These are phyloP conservation scores for Mucor lusitanicus DNA, from an alignment of 371 early-diverging fungal genomes.

Conservation along the genomic window DNA sequence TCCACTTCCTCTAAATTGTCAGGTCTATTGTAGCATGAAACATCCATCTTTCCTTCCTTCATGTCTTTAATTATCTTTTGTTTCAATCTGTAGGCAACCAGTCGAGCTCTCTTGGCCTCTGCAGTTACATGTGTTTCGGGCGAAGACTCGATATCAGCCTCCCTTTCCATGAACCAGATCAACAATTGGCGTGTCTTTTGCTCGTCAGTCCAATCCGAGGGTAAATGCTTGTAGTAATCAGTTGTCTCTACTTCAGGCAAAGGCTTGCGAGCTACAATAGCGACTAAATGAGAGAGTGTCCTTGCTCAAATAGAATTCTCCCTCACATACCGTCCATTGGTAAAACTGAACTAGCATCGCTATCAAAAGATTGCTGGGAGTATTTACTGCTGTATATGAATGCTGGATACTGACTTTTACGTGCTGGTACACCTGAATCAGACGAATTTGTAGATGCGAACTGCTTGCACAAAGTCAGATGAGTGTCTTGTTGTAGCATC, in stretches of 20 bases:
- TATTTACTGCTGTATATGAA: too few species aligned
- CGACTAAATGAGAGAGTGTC: too few species aligned
- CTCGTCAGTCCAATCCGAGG: not conserved
- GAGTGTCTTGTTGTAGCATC: too few species aligned
- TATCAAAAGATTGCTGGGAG: too few species aligned
- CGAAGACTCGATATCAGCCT: not conserved
- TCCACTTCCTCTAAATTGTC: not conserved
- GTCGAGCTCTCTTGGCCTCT: not conserved
- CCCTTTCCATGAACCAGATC: not conserved
- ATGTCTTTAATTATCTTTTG: not conserved
- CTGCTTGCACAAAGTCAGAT: too few species aligned
- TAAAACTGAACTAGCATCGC: too few species aligned
- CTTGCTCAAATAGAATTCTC: too few species aligned
- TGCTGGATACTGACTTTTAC: too few species aligned
- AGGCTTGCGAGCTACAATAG: not conserved
- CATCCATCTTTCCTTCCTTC: not conserved
- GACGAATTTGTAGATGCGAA: too few species aligned
- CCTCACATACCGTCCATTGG: too few species aligned
- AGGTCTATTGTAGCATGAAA: not conserved
- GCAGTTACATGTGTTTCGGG: not conserved
- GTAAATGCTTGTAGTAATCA: not conserved
- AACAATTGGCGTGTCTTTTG: not conserved
- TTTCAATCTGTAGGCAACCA: not conserved
- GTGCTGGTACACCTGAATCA: too few species aligned
- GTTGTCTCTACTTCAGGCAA: not conserved